Evolutionary conservation across 1,284 basidiomycete genomes (phyloP), one percentile per base, ranked within the genome.

Genomic region (Takashimella koratensis): DNA sequence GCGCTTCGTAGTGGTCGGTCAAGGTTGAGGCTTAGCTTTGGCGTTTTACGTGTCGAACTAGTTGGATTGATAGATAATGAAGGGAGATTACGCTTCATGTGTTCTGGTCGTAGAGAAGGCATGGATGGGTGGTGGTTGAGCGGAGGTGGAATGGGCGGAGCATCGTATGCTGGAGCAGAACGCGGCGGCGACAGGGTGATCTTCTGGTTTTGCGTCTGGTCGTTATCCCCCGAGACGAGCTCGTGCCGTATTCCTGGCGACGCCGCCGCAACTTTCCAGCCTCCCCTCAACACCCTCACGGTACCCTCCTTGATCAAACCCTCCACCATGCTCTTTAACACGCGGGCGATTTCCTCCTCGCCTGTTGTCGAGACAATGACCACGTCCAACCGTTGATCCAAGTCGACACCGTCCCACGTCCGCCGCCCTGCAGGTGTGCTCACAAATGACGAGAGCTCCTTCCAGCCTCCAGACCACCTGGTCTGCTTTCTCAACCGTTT

Each of bases 401-500:
- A 41, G 45, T 63, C 53, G 13, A 57, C 41, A 12, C 42, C 66
- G 64, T 88, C 86, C 88, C 88, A 90, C 16, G 78, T 71, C 3
- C 74, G 75, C 66, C 84, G 86, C 13, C 85, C 86, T 16, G 81
- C 76, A 40, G 87, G 84, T 0, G 87, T 88, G 5, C 86, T 88
- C 62, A 91, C 83, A 69, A 85, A 92, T 59, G 86, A 84, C 43
- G 84, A 82, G 45, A 92, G 76, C 0, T 83, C 80, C 56, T 84
- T 81, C 58, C 90, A 79, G 26, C 80, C 53, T 1, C 56, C 58
- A n/a, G 52, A 41, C 11, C 51, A 43, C 21, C 58, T 81, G 40
- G 80, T 81, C 21, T 80, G 82, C 36, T 86, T 87, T 51, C 82
- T 80, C 58, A 82, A 85, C n/a, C 90, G 84, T 73, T 90, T 90